phyloP scores from a whole-genome alignment of 257 asterid genomes.

The Solanum corneliomulleri region DNA sequence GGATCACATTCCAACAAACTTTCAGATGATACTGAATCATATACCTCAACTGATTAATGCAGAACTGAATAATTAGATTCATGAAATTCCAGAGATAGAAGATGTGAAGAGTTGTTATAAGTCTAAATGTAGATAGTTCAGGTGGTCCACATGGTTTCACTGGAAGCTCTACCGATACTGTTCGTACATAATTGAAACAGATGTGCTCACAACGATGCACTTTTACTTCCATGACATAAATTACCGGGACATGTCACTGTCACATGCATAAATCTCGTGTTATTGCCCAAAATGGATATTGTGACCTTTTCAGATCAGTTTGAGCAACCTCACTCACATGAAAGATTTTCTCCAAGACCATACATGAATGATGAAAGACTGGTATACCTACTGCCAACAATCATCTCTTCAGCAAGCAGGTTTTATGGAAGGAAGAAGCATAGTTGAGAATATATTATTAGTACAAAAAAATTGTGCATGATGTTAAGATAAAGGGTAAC shows the following conservation, averaged over 20 bases:
- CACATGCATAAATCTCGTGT: not conserved
- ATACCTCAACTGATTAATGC: not conserved
- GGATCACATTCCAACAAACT: not conserved
- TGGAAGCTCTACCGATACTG: not conserved
- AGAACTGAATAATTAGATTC: not conserved
- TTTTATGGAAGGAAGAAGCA: not conserved
- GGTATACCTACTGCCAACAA: not conserved
- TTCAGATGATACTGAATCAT: not conserved
- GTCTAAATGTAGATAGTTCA: not conserved
- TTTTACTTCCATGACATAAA: not conserved
- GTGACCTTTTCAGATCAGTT: not conserved
- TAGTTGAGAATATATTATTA: not conserved
- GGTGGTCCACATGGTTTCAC: not conserved
- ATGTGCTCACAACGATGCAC: not conserved
- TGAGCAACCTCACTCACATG: not conserved
- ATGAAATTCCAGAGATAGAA: not conserved
- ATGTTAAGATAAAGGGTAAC: not conserved
- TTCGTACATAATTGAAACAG: not conserved
- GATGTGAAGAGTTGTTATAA: not conserved
- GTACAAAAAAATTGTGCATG: not conserved
- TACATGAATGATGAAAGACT: not conserved
- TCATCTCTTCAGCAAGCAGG: not conserved
- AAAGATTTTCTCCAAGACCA: not conserved
- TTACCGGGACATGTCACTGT: not conserved
- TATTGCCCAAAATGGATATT: not conserved